These are phyloP conservation scores for Rhodotorula paludigena DNA, from an alignment of 768 basidiomycete genomes.

Conservation along the genomic window DNA sequence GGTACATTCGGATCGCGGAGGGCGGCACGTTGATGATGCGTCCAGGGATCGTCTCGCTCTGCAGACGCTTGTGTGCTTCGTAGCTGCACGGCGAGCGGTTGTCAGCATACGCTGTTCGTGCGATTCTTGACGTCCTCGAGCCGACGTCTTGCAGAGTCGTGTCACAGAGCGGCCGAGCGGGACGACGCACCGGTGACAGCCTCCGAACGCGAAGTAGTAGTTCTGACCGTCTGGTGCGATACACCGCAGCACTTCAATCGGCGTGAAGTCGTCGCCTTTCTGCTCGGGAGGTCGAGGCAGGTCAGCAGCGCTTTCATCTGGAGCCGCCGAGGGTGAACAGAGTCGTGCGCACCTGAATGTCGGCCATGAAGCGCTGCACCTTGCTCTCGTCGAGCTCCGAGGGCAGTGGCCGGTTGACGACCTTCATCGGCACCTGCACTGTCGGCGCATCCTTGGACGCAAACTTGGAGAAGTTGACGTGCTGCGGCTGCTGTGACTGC, in stretches of 20 bases:
- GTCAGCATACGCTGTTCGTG: not conserved
- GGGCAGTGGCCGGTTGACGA: slow-evolving; percentile 47
- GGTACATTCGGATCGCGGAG: slow-evolving; percentile 45
- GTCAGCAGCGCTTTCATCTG: not conserved
- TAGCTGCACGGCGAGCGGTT: slow-evolving; percentile 28
- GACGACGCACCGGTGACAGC: slow-evolving; percentile 45
- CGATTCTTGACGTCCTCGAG: no score
- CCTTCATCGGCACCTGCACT: slow-evolving; percentile 44
- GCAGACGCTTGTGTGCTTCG: slow-evolving; percentile 47
- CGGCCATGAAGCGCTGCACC: slow-evolving; percentile 47
- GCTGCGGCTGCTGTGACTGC: not conserved
- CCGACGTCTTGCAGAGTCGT: not conserved
- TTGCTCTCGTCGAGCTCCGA: slow-evolving; percentile 46
- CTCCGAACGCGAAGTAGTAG: slow-evolving; percentile 48
- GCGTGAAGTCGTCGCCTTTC: slow-evolving; percentile 47
- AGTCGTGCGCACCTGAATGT: slow-evolving; percentile 44
- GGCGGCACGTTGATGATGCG: slow-evolving; percentile 48
- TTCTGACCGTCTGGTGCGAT: slow-evolving; percentile 38
- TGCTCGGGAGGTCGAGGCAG: slow-evolving; percentile 12
- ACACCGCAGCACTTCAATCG: slow-evolving; percentile 47
- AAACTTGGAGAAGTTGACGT: slow-evolving; percentile 32
- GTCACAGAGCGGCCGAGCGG: not conserved
- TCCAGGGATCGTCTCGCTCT: slow-evolving; percentile 44
- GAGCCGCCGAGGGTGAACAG: not conserved
- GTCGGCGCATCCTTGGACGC: slow-evolving; percentile 9